Evolutionary conservation across 441 rosid genomes (phyloP).

Genomic region (Rhodomyrtus psidioides): DNA sequence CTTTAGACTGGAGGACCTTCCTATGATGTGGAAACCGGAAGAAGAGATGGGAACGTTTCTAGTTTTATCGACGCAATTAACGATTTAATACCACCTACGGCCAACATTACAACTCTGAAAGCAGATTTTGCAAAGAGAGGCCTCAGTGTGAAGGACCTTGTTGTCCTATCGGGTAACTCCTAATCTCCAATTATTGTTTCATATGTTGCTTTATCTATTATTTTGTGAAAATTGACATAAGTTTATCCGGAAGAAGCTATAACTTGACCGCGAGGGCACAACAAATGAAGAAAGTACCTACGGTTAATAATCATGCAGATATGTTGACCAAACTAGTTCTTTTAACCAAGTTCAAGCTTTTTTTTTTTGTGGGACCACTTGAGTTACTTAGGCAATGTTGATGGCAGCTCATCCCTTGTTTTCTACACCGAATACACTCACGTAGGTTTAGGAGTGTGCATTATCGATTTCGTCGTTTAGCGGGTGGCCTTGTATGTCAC

Average conservation of each 20-base stretch:
- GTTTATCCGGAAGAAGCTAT: neutral
- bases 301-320: too few relatives aligned
- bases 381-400: too few relatives aligned
- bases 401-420: too few relatives aligned
- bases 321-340: too few relatives aligned
- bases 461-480: too few relatives aligned
- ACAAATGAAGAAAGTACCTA: too few relatives aligned
- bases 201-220: neutral
- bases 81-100: conserved; percentile 13
- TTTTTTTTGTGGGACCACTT: too few relatives aligned
- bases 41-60: conserved; percentile 33
- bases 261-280: neutral
- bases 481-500: too few relatives aligned
- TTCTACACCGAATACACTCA: too few relatives aligned
- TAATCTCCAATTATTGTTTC: neutral
- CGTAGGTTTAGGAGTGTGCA: too few relatives aligned
- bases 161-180: conserved; percentile 24
- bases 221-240: neutral
- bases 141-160: conserved; percentile 25
- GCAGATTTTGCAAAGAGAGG: conserved; percentile 7
- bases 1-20: conserved; percentile 6
- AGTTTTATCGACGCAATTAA: conserved; percentile 1
- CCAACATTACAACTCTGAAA: conserved; percentile 12
- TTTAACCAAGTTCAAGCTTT: too few relatives aligned
- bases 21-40: conserved; percentile 30